Base-by-base conservation (phyloP, 31 red algal genomes). In the Asparagopsis taxiformis region DNA sequence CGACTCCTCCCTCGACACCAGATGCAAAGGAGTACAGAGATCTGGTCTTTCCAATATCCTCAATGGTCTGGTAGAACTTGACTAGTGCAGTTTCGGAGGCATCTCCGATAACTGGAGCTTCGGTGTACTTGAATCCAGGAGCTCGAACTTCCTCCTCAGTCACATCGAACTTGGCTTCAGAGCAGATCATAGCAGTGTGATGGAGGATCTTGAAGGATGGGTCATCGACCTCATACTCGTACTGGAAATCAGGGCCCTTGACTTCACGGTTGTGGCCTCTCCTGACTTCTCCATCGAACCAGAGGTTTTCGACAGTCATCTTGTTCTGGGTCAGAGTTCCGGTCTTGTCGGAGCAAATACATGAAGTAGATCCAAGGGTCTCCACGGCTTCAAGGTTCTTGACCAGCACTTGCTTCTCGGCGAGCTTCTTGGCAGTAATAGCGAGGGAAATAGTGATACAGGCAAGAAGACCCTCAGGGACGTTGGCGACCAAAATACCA, bases 311-410 rank as follows among this genome's bases (percentile, higher is more conserved):
- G 57, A 97, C 80, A 16, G 82, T 88, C 94, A 97, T 97, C 21
- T 85, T 82, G 82, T 97, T 97, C 79, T 92, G 88, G 17, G 94
- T 97, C 15, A 97, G 65, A 15, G 94, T 97, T 17, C 94, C 94
- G 11, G 94, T 97, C 84, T 97, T 97, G 72, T 97, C 94, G 11
- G 94, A 89, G 79, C 94, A 97, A 68, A 97, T 92, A 30, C 68
- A 72, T 10, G 94, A 80, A 29, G 94, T 97, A 22, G 84, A 97
- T 21, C 94, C 94, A 23, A 97, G 77, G n/a, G 94, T 97, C 74
- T 97, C 94, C 19, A 97, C 88, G 43, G 79, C 91, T 39, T 83
- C 84, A 8, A 97, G 74, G 72, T 88, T 87, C 56, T 89, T 88
- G 28, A 97, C 86, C 32, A 97, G 88, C 59, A 93, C 94, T 36